Evolutionary conservation across 2,329 filamentous ascomycete genomes (phyloP).

Genomic region (Dichotomopilus funicola): DNA sequence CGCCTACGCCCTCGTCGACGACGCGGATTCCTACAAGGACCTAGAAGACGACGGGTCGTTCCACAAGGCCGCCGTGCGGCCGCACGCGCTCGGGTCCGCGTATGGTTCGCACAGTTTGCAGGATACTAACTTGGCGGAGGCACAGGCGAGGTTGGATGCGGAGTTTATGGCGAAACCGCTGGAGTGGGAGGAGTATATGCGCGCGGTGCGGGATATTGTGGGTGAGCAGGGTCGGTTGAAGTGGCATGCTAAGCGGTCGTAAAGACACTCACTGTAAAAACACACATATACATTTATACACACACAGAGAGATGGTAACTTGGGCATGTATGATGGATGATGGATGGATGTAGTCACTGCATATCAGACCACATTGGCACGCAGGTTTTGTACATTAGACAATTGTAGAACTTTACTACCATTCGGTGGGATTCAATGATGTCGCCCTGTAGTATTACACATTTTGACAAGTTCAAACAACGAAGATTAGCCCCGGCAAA

Average conservation of each 20-base stretch:
- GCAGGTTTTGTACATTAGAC: too few relatives aligned
- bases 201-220: background rate
- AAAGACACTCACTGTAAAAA: background rate
- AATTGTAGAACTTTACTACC: too few relatives aligned
- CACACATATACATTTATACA: background rate
- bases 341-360: too few relatives aligned
- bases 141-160: background rate
- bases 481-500: too few relatives aligned
- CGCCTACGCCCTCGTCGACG: background rate
- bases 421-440: too few relatives aligned
- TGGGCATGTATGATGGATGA: too few relatives aligned
- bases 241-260: conserved; percentile 10
- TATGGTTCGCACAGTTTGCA: background rate
- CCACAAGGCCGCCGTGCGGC: background rate
- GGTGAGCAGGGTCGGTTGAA: conserved; percentile 7
- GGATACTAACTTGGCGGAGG: background rate
- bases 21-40: background rate
- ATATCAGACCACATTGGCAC: too few relatives aligned
- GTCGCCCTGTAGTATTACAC: too few relatives aligned
- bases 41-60: background rate
- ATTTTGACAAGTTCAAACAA: too few relatives aligned
- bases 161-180: background rate
- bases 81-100: background rate
- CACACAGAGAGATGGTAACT: too few relatives aligned
- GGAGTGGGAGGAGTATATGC: background rate